phyloP scores from a whole-genome alignment of 768 basidiomycete genomes.

The Leccinum longicurvipes region DNA sequence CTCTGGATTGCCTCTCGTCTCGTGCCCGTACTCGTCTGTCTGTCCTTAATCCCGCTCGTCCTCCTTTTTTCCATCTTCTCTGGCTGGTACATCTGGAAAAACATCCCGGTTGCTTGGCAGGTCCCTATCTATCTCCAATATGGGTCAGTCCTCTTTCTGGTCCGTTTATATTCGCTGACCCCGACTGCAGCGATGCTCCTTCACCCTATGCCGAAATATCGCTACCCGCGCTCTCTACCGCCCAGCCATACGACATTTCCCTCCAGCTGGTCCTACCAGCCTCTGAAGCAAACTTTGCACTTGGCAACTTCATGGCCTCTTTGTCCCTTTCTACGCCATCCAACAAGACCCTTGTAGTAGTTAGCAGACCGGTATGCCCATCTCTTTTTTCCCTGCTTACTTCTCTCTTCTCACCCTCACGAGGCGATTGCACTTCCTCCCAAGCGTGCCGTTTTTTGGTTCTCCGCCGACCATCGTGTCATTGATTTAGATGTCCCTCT shows the following conservation, averaged over 20 bases:
- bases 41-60: constrained; percentile 60
- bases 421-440: constrained; percentile 60
- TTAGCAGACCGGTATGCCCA: constrained; percentile 63
- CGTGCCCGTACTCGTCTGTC: constrained; percentile 61
- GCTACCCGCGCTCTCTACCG: constrained; percentile 49
- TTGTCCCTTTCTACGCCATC: constrained; percentile 55
- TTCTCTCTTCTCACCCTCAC: constrained; percentile 9
- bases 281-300: constrained; percentile 60
- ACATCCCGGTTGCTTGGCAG: constrained; percentile 68
- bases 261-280: constrained; percentile 64
- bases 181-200: constrained; percentile 50
- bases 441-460: constrained; percentile 28
- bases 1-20: constrained; percentile 51
- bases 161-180: constrained; percentile 2
- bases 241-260: constrained; percentile 75
- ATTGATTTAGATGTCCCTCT: constrained; percentile 54
- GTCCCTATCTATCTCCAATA: constrained; percentile 71
- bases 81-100: constrained; percentile 74
- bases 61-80: constrained; percentile 59
- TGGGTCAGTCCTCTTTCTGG: constrained; percentile 48
- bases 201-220: constrained; percentile 59
- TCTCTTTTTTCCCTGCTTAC: neutral
- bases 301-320: constrained; percentile 84
- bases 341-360: constrained; percentile 59
- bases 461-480: constrained; percentile 40